Percentiles rank a stretch among this genome's conserved stretches.
Conservation (phyloP, 1,284 basidiomycete genomes). For the Pisolithus thermaeus region DNA sequence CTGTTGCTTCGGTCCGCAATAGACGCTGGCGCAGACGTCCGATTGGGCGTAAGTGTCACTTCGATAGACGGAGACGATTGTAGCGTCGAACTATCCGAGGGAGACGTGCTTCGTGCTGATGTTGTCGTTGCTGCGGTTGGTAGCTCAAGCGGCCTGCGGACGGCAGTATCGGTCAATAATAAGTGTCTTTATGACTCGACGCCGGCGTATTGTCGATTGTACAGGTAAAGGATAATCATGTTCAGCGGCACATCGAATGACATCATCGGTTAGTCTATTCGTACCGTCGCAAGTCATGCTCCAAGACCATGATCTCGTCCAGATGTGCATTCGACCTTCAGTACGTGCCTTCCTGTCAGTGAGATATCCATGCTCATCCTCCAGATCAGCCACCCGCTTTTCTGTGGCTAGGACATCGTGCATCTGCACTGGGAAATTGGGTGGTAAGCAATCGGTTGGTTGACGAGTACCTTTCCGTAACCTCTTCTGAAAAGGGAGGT, state of each 20-base stretch:
- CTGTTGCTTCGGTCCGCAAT: constrained; percentile 42
- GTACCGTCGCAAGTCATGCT: constrained; percentile 37
- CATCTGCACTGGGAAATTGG: constrained; percentile 31
- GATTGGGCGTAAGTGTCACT: constrained; percentile 35
- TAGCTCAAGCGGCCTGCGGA: constrained; percentile 17
- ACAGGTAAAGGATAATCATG: constrained; percentile 34
- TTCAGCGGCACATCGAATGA: not conserved
- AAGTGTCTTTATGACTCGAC: constrained; percentile 9
- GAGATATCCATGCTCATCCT: not conserved
- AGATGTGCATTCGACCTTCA: constrained; percentile 26
- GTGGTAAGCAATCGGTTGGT: constrained; percentile 26
- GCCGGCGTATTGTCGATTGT: constrained; percentile 30
- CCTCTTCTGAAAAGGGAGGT: constrained; percentile 14
- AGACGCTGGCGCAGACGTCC: constrained; percentile 38
- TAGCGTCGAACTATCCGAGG: constrained; percentile 38
- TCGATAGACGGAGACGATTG: constrained; percentile 28
- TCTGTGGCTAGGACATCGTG: constrained; percentile 38
- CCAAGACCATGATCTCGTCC: constrained; percentile 31
- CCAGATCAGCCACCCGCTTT: constrained; percentile 30
- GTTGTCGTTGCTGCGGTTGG: constrained; percentile 68
- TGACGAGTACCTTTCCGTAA: not conserved
- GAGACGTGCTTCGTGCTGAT: constrained; percentile 44
- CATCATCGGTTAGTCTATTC: constrained; percentile 32
- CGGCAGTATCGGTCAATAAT: constrained; percentile 15
- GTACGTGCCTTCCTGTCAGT: constrained; percentile 18